Base-by-base conservation (phyloP, 2,329 filamentous ascomycete genomes). In the Fusarium sp. region DNA sequence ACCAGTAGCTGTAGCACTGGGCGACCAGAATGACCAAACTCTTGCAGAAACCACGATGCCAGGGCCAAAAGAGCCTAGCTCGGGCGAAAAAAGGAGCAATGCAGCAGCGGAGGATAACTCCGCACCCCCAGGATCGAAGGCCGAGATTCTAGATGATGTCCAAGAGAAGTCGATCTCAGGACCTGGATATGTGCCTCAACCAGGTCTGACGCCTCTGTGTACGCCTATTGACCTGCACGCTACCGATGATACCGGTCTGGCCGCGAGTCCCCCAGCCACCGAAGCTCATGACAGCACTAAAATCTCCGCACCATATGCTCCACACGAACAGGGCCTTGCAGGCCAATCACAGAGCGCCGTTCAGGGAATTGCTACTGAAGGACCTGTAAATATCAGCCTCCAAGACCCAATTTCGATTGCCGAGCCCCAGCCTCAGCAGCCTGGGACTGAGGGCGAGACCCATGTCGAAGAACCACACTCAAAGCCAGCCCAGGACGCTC, bases 1-100 rank as follows among this genome's bases (percentile, higher is more conserved):
- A 50, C 66, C 47, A 26, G 53, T 51, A 63, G 62, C 55, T 69
- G 73, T 64, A 62, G 45, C 39, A 50, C 36, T n/a, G n/a, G 66
- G 67, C 26, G 60, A 67, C 41, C 55, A 65, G 56, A 64, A 68
- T 50, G 64, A 70, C 42, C 35, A 71, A 36, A 44, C 38, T 69
- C 58, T 62, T 61, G 65, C 66, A 77, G 69, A 67, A 66, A 79
- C 66, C 66, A 72, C 73, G 70, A 75, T 75, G 74, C 69, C 65
- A 75, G 67, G 63, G 56, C 62, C 68, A 63, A 59, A 70, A 35
- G 41, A 68, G 59, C 64, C 70, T 30, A 60, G 53, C 57, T 54
- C 48, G 38, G 67, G 68, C 63, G 63, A 60, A 54, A 69, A 47
- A 55, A 44, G 32, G 42, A 71, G 65, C 48, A 58, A 57, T 69